Evolutionary conservation across 352 stramenopile species (phyloP), one percentile per base, ranked within the genome.

Genomic region (Globisporangium abappressorium): DNA sequence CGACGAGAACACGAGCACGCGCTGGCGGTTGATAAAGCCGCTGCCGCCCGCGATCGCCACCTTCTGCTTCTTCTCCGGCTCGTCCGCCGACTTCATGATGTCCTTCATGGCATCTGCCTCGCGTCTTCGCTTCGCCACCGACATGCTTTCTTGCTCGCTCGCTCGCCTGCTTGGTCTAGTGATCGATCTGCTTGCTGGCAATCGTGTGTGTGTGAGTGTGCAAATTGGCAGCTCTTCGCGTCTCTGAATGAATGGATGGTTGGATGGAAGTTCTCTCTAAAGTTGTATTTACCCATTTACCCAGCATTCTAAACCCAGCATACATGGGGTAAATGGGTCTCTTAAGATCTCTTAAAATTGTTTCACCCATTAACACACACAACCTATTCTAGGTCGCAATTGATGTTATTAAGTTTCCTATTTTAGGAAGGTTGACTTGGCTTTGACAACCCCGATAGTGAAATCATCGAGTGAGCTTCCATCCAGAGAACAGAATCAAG

Each of bases 11-110:
- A 98, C 90, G 36, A 98, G 84, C 71, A 97, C 89, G 36, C 93
- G 90, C 79, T 98, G 92, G 77, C 98, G 98, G 85, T 98, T 98
- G 11, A 90, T 55, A 74, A 97, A 98, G 61, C 76, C 70, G 58
- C 66, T 78, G 61, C 67, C 67, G 47, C 67, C 67, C n/a, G 67
- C 67, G 30, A 66, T 47, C 15, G 66, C 66, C 2, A 83, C 63
- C 71, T 80, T 79, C 62, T 78, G 73, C 76, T 83, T 80, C 73
- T 83, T 81, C 41, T 81, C 75, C 28, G 61, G 64, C 53, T 77
- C 74, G 20, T 77, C 73, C 38, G 64, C 64, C 43, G 65, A 54
- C 28, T 59, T 56, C 38, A 55, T 66, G 66, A 71, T 71, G 59
- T 62, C 51, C 66, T 71, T 71, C 67, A 72, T 72, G 33, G 67